phyloP scores from a whole-genome alignment of 176 grass and related monocot genomes.

The Eleusine coracana region DNA sequence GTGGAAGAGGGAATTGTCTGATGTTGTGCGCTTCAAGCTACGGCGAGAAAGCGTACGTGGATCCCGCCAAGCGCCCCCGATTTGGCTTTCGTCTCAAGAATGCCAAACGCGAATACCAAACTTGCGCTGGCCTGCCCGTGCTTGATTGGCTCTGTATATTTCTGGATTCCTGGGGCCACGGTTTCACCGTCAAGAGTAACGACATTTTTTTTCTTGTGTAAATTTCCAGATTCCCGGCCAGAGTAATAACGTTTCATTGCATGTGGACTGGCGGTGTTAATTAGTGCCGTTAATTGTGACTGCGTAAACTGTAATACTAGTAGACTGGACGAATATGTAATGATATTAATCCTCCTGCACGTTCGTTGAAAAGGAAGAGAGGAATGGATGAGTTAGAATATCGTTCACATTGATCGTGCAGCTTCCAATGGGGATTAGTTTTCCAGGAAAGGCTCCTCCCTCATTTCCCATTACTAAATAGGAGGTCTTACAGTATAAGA shows the following conservation, averaged over 20 bases:
- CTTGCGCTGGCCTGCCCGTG: neutral
- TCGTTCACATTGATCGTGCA: neutral
- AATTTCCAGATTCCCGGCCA: neutral
- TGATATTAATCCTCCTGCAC: neutral
- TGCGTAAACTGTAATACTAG: neutral
- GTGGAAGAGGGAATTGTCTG: conserved; percentile 33
- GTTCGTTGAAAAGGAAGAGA: neutral
- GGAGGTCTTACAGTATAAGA: neutral
- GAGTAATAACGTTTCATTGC: too few relatives aligned
- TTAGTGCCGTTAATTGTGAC: neutral
- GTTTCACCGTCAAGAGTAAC: neutral
- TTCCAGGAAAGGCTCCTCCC: neutral
- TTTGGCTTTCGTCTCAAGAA: conserved; percentile 27
- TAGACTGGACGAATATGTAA: neutral
- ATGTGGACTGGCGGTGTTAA: neutral
- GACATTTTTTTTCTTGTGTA: too few relatives aligned
- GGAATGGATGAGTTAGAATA: neutral
- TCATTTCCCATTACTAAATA: neutral
- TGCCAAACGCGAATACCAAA: neutral
- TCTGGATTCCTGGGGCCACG: neutral
- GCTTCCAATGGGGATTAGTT: neutral
- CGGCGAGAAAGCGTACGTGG: conserved; percentile 30
- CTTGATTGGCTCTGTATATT: neutral
- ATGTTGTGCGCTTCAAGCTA: conserved; percentile 53
- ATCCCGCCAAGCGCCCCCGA: conserved; percentile 14